phyloP scores from a whole-genome alignment of 768 basidiomycete genomes.

The Tylopilus balloui region DNA sequence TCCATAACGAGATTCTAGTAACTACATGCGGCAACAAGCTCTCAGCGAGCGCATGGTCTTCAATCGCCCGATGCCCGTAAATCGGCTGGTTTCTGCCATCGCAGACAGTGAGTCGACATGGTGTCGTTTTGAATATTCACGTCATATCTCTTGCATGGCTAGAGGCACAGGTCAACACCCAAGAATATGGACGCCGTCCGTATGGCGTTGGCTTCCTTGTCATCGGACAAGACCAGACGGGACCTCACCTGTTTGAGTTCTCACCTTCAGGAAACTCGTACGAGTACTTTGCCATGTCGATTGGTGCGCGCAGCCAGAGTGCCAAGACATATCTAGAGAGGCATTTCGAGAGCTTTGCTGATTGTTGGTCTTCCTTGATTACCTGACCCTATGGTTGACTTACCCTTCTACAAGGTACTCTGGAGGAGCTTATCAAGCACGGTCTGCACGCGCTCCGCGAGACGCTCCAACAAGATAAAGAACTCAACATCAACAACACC shows the following conservation, averaged over 20 bases:
- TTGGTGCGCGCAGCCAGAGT: constrained; percentile 96
- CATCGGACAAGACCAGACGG: constrained; percentile 92
- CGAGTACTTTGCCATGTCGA: constrained; percentile 98
- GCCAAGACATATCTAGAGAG: constrained; percentile 98
- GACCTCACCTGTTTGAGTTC: constrained; percentile 97
- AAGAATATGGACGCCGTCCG: constrained; percentile 94
- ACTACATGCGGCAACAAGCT: constrained; percentile 99
- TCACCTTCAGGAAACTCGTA: constrained; percentile 96
- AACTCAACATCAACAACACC: constrained; percentile 88
- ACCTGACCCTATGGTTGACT: not conserved
- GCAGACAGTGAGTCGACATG: constrained; percentile 75
- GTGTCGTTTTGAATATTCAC: not conserved
- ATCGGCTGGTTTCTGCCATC: constrained; percentile 87
- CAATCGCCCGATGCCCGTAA: constrained; percentile 92
- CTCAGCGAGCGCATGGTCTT: constrained; percentile 94
- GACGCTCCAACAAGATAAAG: constrained; percentile 98
- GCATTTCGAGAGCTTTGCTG: constrained; percentile 81
- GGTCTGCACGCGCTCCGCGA: constrained; percentile 93
- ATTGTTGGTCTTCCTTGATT: constrained; percentile 52
- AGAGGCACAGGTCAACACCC: constrained; percentile 99
- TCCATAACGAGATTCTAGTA: constrained; percentile 46
- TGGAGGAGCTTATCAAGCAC: constrained; percentile 88
- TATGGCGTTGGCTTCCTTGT: constrained; percentile 99
- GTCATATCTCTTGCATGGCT: constrained; percentile 5
- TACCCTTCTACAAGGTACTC: constrained; percentile 47